Evolutionary conservation across 2,329 filamentous ascomycete species (phyloP).

Genomic region (Gliomastix tumulicola): DNA sequence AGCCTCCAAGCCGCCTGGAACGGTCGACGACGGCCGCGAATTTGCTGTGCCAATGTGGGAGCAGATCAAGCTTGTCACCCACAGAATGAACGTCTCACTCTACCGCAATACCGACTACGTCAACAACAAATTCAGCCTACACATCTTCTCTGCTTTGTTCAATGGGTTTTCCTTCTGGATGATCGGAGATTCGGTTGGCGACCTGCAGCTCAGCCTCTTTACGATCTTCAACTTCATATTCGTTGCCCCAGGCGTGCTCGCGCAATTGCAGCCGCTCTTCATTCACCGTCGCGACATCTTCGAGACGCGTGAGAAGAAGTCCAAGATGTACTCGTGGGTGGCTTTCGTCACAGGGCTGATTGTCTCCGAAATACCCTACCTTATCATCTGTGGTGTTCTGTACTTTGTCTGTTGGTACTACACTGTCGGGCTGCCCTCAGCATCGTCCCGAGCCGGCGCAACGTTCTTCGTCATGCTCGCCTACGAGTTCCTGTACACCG

Average conservation of each 20-base stretch:
- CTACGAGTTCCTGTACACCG: conserved; percentile 54
- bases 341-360: conserved; percentile 49
- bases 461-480: conserved; percentile 48
- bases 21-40: conserved; percentile 49
- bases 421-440: conserved; percentile 41
- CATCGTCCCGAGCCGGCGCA: conserved; percentile 38
- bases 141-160: conserved; percentile 47
- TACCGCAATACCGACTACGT: conserved; percentile 63
- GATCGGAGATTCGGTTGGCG: conserved; percentile 41
- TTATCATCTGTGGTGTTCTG: conserved; percentile 33
- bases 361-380: conserved; percentile 38
- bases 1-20: conserved; percentile 31
- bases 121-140: conserved; percentile 54
- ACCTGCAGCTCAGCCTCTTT: conserved; percentile 49
- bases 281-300: conserved; percentile 49
- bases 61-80: conserved; percentile 58
- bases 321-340: conserved; percentile 54
- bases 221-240: conserved; percentile 59
- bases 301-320: conserved; percentile 52
- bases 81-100: conserved; percentile 54
- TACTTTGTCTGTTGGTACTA: conserved; percentile 54
- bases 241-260: conserved; percentile 45
- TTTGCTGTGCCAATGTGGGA: conserved; percentile 62
- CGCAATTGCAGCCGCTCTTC: conserved; percentile 53
- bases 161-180: conserved; percentile 58